Evolutionary conservation across 352 stramenopile genomes (phyloP).

Genomic region (Pythium chondricola): DNA sequence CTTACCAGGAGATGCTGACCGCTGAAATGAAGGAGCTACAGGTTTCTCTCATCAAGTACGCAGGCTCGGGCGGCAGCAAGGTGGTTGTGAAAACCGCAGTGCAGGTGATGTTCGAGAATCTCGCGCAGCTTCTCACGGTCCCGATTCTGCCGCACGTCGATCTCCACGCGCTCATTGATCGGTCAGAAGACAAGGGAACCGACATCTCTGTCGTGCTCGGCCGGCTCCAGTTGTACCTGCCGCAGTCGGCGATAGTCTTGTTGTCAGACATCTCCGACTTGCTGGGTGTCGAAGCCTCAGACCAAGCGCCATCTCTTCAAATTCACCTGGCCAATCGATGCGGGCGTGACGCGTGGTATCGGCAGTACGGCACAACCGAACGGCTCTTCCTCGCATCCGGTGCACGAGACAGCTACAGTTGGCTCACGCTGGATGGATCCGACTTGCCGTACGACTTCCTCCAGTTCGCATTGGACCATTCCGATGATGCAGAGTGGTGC

Average conservation of each 20-base stretch:
- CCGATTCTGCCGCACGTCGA: slow-evolving; percentile 50
- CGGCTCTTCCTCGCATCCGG: slow-evolving; percentile 30
- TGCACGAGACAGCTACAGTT: slow-evolving; percentile 50
- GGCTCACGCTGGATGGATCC: slow-evolving; percentile 35
- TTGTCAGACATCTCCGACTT: slow-evolving; percentile 43
- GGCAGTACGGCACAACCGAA: slow-evolving; percentile 59
- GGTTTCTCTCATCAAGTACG: slow-evolving; percentile 25
- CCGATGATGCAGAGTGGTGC: slow-evolving; percentile 29
- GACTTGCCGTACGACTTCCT: slow-evolving; percentile 20
- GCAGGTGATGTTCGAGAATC: slow-evolving; percentile 64
- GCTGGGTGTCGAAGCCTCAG: background rate
- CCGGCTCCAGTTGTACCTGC: slow-evolving; percentile 50
- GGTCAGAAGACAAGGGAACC: slow-evolving; percentile 22
- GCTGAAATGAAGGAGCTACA: slow-evolving; percentile 38
- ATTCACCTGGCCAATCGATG: slow-evolving; percentile 46
- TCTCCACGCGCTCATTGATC: slow-evolving; percentile 33
- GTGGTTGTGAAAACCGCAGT: slow-evolving; percentile 34
- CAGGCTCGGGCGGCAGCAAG: slow-evolving; percentile 19
- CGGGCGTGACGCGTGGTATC: slow-evolving; percentile 46
- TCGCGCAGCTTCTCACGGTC: slow-evolving; percentile 62
- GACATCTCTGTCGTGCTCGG: slow-evolving; percentile 46
- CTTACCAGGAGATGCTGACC: slow-evolving; percentile 54
- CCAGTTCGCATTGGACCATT: slow-evolving; percentile 8
- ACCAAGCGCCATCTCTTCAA: slow-evolving; percentile 16
- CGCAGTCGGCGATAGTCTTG: slow-evolving; percentile 63